Evolutionary conservation across 805 yeast species (phyloP).

Genomic region (Brettanomyces nanus): DNA sequence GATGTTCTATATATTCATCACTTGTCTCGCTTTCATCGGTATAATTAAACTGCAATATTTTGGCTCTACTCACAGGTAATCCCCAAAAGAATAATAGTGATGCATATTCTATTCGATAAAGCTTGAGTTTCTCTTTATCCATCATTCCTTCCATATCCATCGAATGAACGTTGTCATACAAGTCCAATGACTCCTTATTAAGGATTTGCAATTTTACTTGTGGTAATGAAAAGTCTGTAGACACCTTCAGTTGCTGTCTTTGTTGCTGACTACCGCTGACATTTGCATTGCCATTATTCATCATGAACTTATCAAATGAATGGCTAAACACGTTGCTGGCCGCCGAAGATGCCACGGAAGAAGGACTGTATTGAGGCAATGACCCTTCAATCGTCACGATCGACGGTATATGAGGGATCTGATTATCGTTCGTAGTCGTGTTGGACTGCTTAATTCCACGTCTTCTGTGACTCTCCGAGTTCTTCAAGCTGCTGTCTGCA

Average conservation of each 20-base stretch:
- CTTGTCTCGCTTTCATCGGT: background rate
- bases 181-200: slow-evolving; percentile 35
- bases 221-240: slow-evolving; percentile 1
- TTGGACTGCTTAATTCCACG: slow-evolving; percentile 17
- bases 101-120: slow-evolving; percentile 64
- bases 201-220: slow-evolving; percentile 39
- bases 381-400: slow-evolving; percentile 9
- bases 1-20: slow-evolving; percentile 15
- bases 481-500: slow-evolving; percentile 14
- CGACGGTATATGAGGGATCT: slow-evolving; percentile 5
- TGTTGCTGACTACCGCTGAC: background rate
- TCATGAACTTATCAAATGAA: slow-evolving; percentile 10
- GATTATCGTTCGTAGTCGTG: background rate
- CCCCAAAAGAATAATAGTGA: slow-evolving; percentile 78
- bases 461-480: slow-evolving; percentile 19
- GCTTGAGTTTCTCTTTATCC: slow-evolving; percentile 28
- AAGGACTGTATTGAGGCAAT: slow-evolving; percentile 4
- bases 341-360: slow-evolving; percentile 9
- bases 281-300: background rate
- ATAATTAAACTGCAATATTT: slow-evolving; percentile 64
- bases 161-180: slow-evolving; percentile 35
- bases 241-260: background rate
- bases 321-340: slow-evolving; percentile 17
- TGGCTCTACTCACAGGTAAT: slow-evolving; percentile 67
- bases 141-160: slow-evolving; percentile 33